These are phyloP conservation scores for Arbutus unedo DNA, from an alignment of 148 eudicot species.

Conservation along the genomic window DNA sequence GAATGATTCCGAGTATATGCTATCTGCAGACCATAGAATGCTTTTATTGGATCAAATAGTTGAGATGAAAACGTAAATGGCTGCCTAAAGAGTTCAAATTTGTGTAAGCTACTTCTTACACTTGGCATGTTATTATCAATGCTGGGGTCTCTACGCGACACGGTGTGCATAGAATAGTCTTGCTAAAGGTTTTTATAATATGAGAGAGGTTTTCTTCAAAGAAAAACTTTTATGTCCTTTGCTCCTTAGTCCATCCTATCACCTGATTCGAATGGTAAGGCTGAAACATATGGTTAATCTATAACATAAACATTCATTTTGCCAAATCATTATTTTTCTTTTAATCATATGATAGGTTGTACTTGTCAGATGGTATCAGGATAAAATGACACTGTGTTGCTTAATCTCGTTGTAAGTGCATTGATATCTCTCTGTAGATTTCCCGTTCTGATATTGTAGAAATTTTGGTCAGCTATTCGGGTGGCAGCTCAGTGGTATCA, in stretches of 20 bases:
- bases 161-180: neutral
- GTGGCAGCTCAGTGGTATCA: slow-evolving; percentile 97
- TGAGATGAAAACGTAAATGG: neutral
- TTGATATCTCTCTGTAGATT: neutral
- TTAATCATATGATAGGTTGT: neutral
- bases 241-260: neutral
- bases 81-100: neutral
- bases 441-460: slow-evolving; percentile 18
- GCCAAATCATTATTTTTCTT: neutral
- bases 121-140: neutral
- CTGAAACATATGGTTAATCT: neutral
- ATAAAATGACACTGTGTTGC: neutral
- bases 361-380: neutral
- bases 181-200: neutral
- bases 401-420: slow-evolving; percentile 4
- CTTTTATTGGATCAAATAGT: neutral
- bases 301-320: neutral
- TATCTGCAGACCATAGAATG: neutral
- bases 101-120: neutral
- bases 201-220: neutral
- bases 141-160: neutral
- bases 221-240: neutral
- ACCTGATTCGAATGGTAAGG: neutral
- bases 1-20: neutral
- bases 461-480: slow-evolving; percentile 68